Base-by-base conservation (phyloP, 2,329 filamentous ascomycete species). In the Curvularia lunata region DNA sequence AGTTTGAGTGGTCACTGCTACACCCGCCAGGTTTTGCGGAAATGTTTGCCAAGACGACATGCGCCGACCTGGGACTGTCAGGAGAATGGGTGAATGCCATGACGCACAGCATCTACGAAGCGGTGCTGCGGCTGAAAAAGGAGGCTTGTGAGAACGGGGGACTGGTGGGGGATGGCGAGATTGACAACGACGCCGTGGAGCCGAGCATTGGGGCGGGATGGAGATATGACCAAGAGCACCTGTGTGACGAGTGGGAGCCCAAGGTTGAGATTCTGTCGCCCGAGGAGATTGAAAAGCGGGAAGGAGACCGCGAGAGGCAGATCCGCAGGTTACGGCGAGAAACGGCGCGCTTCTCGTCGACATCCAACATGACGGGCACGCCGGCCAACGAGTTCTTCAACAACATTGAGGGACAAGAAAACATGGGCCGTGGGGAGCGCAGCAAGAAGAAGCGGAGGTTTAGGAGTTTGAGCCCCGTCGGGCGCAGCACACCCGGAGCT, bases 281-380 rank as follows among this genome's bases (percentile, higher is more conserved):
- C 68, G 95, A 99, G 69, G 95, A 99, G 73, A 98, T 99, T 52
- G 95, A 99, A 78, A 96, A 96, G 80, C 87, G 95, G 27, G 95
- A 99, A 77, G 92, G 92, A 50, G 95, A 99, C 73, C 86, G 95
- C 41, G 95, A 99, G 77, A 84, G 95, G 54, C 92, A 98, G 77
- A 90, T 97, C 38, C 85, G 95, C 57, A 85, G 95, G 58, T 80
- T 97, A 62, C 86, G 95, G 54, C 85, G 95, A 73, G 95, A 99
- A 77, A 98, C 94, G 9, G 94, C 94, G 1, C 86, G 92, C 25
- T 97, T 98, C 75, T 95, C 91, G 56, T 94, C 91, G 43, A 95
- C 90, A 21, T 85, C 91, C 0, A 91, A 91, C 56, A 91, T 96
- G 83, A 81, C 89, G 4, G 89, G 91, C 28, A 82, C 89, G 45